phyloP scores from a whole-genome alignment of 441 rosid genomes.

The Biscutella auriculata region DNA sequence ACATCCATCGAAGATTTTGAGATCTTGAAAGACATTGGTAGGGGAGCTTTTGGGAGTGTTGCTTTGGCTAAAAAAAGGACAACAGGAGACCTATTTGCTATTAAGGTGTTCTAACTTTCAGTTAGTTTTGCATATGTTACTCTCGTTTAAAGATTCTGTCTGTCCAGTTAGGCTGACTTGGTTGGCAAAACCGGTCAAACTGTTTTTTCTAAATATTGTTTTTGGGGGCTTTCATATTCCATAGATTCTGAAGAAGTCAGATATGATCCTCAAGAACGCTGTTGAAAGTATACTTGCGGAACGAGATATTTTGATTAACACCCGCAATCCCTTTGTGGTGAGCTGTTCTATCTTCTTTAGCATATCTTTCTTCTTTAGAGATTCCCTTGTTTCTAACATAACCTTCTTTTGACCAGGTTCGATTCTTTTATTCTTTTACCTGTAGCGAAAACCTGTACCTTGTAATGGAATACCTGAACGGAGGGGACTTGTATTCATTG shows the following conservation, averaged over 20 bases:
- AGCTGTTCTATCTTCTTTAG: constrained; percentile 36
- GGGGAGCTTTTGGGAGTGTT: constrained; percentile 93
- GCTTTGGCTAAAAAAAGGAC: constrained; percentile 80
- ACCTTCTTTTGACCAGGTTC: constrained; percentile 52
- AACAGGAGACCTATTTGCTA: constrained; percentile 92
- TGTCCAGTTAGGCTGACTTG: background rate
- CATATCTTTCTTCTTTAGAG: constrained; percentile 14
- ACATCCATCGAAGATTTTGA: constrained; percentile 84
- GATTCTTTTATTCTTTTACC: constrained; percentile 95
- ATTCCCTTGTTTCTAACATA: too few species aligned
- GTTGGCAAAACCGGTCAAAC: background rate
- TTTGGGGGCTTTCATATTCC: background rate
- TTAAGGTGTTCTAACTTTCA: constrained; percentile 42
- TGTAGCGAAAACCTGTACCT: constrained; percentile 90
- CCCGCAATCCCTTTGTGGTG: constrained; percentile 96
- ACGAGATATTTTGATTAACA: constrained; percentile 87
- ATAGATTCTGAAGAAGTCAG: constrained; percentile 92
- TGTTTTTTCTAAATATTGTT: background rate
- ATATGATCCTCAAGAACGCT: constrained; percentile 92
- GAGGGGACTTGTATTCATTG: constrained; percentile 87
- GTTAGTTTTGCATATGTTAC: background rate
- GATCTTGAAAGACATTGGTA: constrained; percentile 71
- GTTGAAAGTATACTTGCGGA: constrained; percentile 93
- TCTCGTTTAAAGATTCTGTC: background rate
- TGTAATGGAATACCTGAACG: constrained; percentile 96